Evolutionary conservation across 2,329 filamentous ascomycete species (phyloP).

Genomic region (Penicillium sp.): DNA sequence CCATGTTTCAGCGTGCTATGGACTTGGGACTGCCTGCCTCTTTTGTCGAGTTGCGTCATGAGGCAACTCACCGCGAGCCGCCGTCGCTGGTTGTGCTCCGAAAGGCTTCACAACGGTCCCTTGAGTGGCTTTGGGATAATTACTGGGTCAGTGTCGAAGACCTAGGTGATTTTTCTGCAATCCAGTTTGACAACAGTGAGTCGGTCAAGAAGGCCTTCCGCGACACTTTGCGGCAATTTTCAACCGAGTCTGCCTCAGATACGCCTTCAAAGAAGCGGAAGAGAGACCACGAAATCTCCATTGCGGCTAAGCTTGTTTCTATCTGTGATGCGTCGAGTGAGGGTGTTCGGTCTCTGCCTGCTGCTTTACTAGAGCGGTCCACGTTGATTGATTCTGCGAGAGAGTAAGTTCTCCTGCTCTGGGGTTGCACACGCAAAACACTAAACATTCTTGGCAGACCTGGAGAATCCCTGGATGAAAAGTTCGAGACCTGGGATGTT

Average conservation of each 20-base stretch:
- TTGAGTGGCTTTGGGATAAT: constrained; percentile 84
- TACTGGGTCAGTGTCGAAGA: constrained; percentile 67
- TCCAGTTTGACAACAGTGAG: constrained; percentile 9
- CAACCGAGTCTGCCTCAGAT: constrained; percentile 9
- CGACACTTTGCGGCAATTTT: constrained; percentile 18
- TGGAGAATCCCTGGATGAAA: constrained; percentile 27
- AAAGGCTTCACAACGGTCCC: constrained; percentile 64
- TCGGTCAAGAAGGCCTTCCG: constrained; percentile 21
- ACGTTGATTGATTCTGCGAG: constrained; percentile 27
- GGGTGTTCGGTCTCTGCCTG: constrained; percentile 21
- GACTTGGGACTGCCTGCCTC: constrained; percentile 54
- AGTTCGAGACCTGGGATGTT: constrained; percentile 36
- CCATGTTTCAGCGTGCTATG: constrained; percentile 46
- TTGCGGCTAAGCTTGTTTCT: constrained; percentile 27
- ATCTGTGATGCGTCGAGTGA: constrained; percentile 24
- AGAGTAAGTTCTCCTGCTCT: constrained; percentile 22
- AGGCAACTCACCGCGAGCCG: constrained; percentile 84
- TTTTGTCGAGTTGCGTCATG: constrained; percentile 86
- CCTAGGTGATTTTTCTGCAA: constrained; percentile 1
- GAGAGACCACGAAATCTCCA: constrained; percentile 20
- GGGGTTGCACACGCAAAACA: not conserved
- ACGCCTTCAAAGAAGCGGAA: constrained; percentile 31
- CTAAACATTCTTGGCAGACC: constrained; percentile 16
- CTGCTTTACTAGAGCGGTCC: constrained; percentile 27
- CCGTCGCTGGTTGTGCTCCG: constrained; percentile 73